Base-by-base conservation (phyloP, 2,329 filamentous ascomycete genomes). In the Dactylellina leptospora region DNA sequence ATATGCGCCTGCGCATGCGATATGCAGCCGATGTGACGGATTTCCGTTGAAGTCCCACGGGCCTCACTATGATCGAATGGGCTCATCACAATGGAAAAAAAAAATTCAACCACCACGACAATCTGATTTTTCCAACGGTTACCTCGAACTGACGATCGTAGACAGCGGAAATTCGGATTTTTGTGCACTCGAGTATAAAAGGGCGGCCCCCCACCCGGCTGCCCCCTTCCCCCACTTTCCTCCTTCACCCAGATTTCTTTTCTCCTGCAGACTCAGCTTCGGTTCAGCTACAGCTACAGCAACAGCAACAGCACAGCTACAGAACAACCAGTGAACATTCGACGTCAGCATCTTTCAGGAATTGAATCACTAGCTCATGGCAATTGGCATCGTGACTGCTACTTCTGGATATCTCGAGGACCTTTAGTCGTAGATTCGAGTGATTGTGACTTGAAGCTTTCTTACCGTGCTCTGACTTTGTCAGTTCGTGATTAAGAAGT, bases 291-390 rank as follows among this genome's bases (percentile, higher is more conserved):
- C 33, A 40, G 27, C 8, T 40, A n/a, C 13, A 30, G 27, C 2
- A 27, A 51, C 23, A 50, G 11, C 5, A 40, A 5, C n/a, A n/a
- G n/a, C n/a, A n/a, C n/a, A n/a, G n/a, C n/a, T n/a, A n/a, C n/a
- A n/a, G n/a, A n/a, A n/a, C n/a, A n/a, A n/a, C n/a, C 36, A 40
- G 13, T n/a, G 6, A 1, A 28, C 5, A 40, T 56, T 27, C 18
- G 33, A 48, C 36, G n/a, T 54, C 27, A 50, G 53, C 42, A 58
- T 54, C 36, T 47, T 54, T 63, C 8, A 11, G 36, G 40, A 9
- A 55, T 38, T 11, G n/a, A 59, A 53, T 59, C 51, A 6, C 45
- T 36, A 70, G 45, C 64, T 36, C 33, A 71, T 71, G 66, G 66
- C 44, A 27, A 63, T 16, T 47, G 13, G 13, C 22, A 45, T 18